Evolutionary conservation across 805 yeast species (phyloP).

Genomic region (Henningerozyma blattae): DNA sequence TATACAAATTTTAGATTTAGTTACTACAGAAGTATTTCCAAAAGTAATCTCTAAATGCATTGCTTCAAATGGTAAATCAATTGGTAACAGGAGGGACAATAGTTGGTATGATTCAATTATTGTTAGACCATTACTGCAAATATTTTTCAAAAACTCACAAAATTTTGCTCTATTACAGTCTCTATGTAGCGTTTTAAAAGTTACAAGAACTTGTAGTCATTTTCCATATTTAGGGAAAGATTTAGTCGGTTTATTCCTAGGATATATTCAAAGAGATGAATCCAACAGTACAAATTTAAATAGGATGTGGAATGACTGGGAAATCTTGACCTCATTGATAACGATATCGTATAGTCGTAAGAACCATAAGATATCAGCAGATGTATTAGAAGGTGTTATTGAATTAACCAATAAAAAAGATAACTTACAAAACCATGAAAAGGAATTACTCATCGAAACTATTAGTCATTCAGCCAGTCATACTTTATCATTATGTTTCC

Average conservation of each 20-base stretch:
- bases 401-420: background rate
- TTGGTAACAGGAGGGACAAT: background rate
- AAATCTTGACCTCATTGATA: background rate
- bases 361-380: background rate
- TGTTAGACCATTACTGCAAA: slow-evolving; percentile 3
- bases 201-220: background rate
- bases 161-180: too few species aligned
- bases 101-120: slow-evolving; percentile 6
- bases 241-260: background rate
- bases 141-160: slow-evolving; percentile 1
- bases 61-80: slow-evolving; percentile 6
- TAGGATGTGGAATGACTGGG: background rate
- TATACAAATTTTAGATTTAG: slow-evolving; percentile 29
- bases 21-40: slow-evolving; percentile 37
- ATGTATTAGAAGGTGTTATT: background rate
- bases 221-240: background rate
- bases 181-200: too few species aligned
- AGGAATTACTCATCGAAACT: background rate
- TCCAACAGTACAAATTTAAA: too few species aligned
- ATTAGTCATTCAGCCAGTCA: background rate
- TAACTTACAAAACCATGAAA: background rate
- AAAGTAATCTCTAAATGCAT: slow-evolving; percentile 28
- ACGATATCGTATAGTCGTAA: slow-evolving; percentile 2
- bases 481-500: background rate
- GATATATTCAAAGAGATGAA: slow-evolving; percentile 3